Percentiles rank a stretch among this genome's conserved stretches.
Conservation (phyloP, 1,284 basidiomycete genomes). For the Gymnopus androsaceus region DNA sequence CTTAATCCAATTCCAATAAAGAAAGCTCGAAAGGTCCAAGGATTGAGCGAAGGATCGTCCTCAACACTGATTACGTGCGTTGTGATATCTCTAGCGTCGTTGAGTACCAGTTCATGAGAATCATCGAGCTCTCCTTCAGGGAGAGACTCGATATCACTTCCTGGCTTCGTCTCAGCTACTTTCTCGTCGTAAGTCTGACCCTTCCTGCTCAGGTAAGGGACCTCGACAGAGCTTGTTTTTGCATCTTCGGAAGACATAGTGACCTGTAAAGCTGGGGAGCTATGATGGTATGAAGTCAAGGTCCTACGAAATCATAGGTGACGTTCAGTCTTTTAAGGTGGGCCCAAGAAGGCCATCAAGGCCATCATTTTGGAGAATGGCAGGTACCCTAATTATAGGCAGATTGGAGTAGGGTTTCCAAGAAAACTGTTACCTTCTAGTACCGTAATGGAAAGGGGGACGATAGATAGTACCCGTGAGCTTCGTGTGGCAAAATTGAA, state of each 20-base stretch:
- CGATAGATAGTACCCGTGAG: too few species aligned
- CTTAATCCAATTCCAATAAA: constrained; percentile 64
- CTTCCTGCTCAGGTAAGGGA: not conserved
- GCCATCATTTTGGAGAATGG: too few species aligned
- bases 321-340: not conserved
- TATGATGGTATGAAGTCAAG: not conserved
- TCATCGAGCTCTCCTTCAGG: not conserved
- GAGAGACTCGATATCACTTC: not conserved
- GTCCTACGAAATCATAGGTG: not conserved
- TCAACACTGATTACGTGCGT: constrained; percentile 53
- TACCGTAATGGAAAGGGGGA: too few species aligned
- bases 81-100: constrained; percentile 39
- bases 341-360: too few species aligned
- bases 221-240: not conserved
- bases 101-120: not conserved
- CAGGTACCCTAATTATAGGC: too few species aligned
- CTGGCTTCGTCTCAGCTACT: not conserved
- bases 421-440: too few species aligned
- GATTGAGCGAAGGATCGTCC: constrained; percentile 58
- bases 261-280: not conserved
- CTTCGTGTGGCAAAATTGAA: too few species aligned
- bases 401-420: too few species aligned
- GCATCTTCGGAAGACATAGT: not conserved
- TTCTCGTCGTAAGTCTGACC: not conserved
- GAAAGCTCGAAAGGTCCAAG: constrained; percentile 59